phyloP scores from a whole-genome alignment of 371 early-diverging fungal genomes.

The Chytridium lagenaria region DNA sequence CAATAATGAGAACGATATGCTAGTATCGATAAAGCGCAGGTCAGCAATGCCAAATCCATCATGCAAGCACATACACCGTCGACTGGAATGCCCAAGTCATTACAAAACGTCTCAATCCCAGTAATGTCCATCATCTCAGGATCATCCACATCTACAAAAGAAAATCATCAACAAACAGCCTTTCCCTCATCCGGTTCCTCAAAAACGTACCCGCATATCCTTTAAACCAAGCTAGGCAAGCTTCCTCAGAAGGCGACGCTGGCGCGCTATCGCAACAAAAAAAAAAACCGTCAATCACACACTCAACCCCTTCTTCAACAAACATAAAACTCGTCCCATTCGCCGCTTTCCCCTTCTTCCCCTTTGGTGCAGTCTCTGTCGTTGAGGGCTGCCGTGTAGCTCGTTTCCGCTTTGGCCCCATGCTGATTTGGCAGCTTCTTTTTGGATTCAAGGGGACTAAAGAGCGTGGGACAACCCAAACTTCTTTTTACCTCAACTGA shows the following conservation, averaged over 20 bases:
- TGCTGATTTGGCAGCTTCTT: neutral
- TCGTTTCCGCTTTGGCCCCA: neutral
- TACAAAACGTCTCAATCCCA: constrained; percentile 36
- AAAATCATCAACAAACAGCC: neutral
- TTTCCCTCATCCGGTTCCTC: neutral
- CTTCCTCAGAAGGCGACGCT: neutral
- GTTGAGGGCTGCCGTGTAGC: neutral
- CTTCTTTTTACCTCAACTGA: too few species aligned
- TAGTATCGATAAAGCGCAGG: neutral
- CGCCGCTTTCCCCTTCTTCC: too few species aligned
- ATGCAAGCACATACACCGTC: constrained; percentile 24
- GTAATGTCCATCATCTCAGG: constrained; percentile 33
- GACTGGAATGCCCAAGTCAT: constrained; percentile 29
- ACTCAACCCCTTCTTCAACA: too few species aligned
- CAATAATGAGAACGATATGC: neutral
- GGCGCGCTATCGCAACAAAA: too few species aligned
- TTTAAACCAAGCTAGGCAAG: neutral
- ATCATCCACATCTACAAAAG: constrained; percentile 28
- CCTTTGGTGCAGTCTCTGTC: neutral
- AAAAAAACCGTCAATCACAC: too few species aligned
- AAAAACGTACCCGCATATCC: neutral
- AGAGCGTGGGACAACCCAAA: too few species aligned
- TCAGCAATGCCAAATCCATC: constrained; percentile 1
- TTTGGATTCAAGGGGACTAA: too few species aligned
- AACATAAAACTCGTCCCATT: too few species aligned